Conservation (phyloP, 768 basidiomycete species). For the Amanita brunnescens region DNA sequence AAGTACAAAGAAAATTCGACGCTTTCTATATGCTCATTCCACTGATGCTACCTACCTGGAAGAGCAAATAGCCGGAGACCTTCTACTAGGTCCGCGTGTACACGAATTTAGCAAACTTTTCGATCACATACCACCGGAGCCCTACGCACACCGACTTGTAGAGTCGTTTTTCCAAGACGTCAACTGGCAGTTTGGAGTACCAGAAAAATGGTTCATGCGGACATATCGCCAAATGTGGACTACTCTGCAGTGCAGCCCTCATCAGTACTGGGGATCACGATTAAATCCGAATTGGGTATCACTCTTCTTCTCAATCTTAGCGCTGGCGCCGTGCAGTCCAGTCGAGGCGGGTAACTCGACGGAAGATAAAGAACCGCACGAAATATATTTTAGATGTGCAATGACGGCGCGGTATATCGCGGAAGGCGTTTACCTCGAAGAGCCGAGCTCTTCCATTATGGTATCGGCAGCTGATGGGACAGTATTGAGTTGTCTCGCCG, state of each 20-base stretch:
- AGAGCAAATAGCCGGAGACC: slow-evolving; percentile 16
- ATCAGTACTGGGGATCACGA: slow-evolving; percentile 21
- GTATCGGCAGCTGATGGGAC: slow-evolving; percentile 37
- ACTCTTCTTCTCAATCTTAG: slow-evolving; percentile 41
- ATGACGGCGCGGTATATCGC: slow-evolving; percentile 37
- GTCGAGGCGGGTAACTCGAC: slow-evolving; percentile 15
- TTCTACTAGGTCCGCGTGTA: slow-evolving; percentile 15
- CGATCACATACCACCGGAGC: slow-evolving; percentile 22
- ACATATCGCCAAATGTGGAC: slow-evolving; percentile 38
- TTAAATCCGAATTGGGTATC: slow-evolving; percentile 44
- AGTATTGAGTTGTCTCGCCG: slow-evolving; percentile 37
- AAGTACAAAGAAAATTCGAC: slow-evolving; percentile 24
- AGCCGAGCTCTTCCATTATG: slow-evolving; percentile 24
- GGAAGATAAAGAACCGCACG: not conserved
- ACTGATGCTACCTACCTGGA: slow-evolving; percentile 25
- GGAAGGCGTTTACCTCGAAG: slow-evolving; percentile 34
- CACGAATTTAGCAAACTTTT: slow-evolving; percentile 24
- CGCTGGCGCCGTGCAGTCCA: slow-evolving; percentile 24
- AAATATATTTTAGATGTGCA: slow-evolving; percentile 30
- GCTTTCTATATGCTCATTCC: slow-evolving; percentile 32
- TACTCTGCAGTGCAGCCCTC: slow-evolving; percentile 22
- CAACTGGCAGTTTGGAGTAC: slow-evolving; percentile 45
- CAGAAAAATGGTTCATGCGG: slow-evolving; percentile 38
- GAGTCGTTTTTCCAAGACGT: slow-evolving; percentile 33
- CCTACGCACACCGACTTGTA: slow-evolving; percentile 26